Evolutionary conservation across 176 grass and related monocot genomes (phyloP).

Genomic region (Phoenix roebelenii): DNA sequence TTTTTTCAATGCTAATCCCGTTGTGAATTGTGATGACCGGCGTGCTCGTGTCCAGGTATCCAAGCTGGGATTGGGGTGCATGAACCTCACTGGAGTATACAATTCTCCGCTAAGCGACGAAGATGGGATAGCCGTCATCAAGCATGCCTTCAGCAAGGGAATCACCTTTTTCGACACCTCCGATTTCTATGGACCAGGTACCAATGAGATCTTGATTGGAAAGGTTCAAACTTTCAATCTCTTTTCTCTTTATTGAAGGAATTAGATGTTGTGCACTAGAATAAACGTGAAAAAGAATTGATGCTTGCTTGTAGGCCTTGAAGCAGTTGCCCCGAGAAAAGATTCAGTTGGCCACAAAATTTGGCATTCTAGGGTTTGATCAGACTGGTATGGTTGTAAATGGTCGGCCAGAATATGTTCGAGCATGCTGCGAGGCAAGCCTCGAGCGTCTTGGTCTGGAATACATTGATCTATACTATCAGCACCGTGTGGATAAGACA

Average conservation of each 20-base stretch:
- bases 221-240: slow-evolving; percentile 26
- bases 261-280: background rate
- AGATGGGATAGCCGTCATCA: slow-evolving; percentile 38
- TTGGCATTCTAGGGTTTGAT: no score
- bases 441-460: no score
- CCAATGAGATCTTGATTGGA: slow-evolving; percentile 66
- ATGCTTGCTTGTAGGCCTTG: no score
- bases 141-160: slow-evolving; percentile 55
- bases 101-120: slow-evolving; percentile 48
- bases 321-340: no score
- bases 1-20: no score
- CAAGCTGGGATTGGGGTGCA: slow-evolving; percentile 75
- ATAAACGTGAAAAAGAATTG: background rate
- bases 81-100: slow-evolving; percentile 44
- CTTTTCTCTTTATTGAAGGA: background rate
- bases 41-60: slow-evolving; percentile 43
- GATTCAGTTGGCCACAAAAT: no score
- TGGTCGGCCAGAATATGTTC: no score
- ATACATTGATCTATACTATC: no score
- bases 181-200: slow-evolving; percentile 50
- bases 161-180: slow-evolving; percentile 86
- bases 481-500: no score
- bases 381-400: no score
- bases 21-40: no score
- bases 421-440: no score